Percentiles rank a stretch among this genome's conserved stretches.
phyloP scores from a whole-genome alignment of 768 basidiomycete genomes.

The Boletus rubescentipes region DNA sequence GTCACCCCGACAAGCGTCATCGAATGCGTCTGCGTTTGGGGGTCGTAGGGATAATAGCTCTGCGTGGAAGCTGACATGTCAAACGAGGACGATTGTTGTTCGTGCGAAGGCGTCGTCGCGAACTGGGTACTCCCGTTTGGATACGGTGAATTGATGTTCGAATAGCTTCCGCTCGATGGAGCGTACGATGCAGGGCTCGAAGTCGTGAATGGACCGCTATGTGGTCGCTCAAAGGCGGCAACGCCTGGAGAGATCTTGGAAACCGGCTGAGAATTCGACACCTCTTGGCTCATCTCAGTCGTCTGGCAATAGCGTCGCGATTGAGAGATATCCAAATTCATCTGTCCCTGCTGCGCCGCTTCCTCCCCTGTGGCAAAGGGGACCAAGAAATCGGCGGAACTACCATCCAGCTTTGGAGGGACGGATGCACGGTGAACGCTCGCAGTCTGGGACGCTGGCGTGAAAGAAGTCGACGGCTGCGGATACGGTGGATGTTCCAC shows the following conservation, averaged over 20 bases:
- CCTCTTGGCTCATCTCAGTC: slow-evolving; percentile 13
- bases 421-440: not conserved
- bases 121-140: slow-evolving; percentile 18
- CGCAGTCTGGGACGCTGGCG: slow-evolving; percentile 4
- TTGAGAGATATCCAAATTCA: slow-evolving; percentile 16
- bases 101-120: slow-evolving; percentile 19
- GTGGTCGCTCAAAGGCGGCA: slow-evolving; percentile 24
- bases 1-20: slow-evolving; percentile 21
- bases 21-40: slow-evolving; percentile 13
- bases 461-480: slow-evolving; percentile 14
- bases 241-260: slow-evolving; percentile 5
- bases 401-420: slow-evolving; percentile 17
- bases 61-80: slow-evolving; percentile 19
- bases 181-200: slow-evolving; percentile 28
- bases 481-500: slow-evolving; percentile 13
- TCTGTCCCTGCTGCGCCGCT: slow-evolving; percentile 9
- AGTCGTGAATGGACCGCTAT: slow-evolving; percentile 15
- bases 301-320: slow-evolving; percentile 13
- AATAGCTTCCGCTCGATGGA: slow-evolving; percentile 24
- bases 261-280: slow-evolving; percentile 5
- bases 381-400: slow-evolving; percentile 23
- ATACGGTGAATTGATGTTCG: slow-evolving; percentile 28
- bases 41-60: slow-evolving; percentile 24
- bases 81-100: slow-evolving; percentile 21
- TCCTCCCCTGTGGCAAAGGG: slow-evolving; percentile 24